A percentile compares a stretch with the other conserved stretches of the same genome.
Conservation (phyloP, 163 green algal genomes). For the Scenedesmus sp. region DNA sequence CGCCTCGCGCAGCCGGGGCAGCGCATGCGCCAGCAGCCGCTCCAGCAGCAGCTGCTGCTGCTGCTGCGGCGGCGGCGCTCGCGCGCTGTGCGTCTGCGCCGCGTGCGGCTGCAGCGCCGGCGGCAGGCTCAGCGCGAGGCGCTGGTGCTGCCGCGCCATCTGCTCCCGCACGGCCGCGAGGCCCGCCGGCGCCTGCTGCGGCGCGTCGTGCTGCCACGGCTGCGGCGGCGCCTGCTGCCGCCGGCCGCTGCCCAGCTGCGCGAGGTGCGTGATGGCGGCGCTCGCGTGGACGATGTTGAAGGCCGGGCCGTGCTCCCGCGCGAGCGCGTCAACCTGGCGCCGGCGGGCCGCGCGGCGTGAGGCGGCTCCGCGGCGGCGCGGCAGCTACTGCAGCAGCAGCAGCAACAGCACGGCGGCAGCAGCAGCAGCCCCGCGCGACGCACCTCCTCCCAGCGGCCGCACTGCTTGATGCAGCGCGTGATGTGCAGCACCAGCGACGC, state of each 20-base stretch:
- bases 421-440: not conserved
- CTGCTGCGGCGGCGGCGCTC: not conserved
- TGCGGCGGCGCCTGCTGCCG: not conserved
- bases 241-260: conserved; percentile 13
- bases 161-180: conserved; percentile 1
- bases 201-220: conserved; percentile 16
- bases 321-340: conserved; percentile 15
- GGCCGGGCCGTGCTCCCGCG: conserved; percentile 8
- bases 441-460: conserved; percentile 31
- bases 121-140: too few relatives aligned
- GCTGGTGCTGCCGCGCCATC: conserved; percentile 21
- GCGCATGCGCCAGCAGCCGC: not conserved
- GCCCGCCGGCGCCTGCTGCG: conserved; percentile 19
- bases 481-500: conserved; percentile 3
- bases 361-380: too few relatives aligned
- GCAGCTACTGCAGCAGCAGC: not conserved
- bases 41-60: conserved; percentile 17
- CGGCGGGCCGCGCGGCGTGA: too few relatives aligned
- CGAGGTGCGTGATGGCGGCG: conserved; percentile 40
- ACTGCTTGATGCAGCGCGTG: conserved; percentile 27
- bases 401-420: not conserved
- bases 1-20: not conserved
- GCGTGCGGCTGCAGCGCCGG: not conserved
- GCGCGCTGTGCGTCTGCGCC: too few relatives aligned
- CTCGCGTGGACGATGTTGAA: conserved; percentile 40